Conservation (phyloP, 139 green algal genomes). For the Limnomonas spitsbergensis region DNA sequence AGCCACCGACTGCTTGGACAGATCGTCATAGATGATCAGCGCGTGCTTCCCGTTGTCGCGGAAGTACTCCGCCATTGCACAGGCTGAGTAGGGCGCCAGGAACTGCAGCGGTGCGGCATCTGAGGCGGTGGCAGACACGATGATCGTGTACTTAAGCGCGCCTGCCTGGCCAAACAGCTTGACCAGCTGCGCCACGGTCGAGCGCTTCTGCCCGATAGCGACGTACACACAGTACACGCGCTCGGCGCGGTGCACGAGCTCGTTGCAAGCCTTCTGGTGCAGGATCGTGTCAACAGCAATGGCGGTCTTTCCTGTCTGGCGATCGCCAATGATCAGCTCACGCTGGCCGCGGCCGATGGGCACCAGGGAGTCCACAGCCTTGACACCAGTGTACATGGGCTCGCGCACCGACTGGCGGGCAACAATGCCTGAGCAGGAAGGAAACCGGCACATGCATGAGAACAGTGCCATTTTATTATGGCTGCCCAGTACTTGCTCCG, state of each 20-base stretch:
- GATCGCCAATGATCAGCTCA: slow-evolving; percentile 90
- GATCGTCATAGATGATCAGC: slow-evolving; percentile 88
- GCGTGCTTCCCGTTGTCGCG: slow-evolving; percentile 74
- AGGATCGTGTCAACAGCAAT: slow-evolving; percentile 86
- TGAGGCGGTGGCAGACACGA: slow-evolving; percentile 84
- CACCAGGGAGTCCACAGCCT: slow-evolving; percentile 78
- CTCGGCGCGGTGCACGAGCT: slow-evolving; percentile 52
- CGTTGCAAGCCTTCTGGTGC: slow-evolving; percentile 63
- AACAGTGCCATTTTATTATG: no score
- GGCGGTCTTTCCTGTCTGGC: slow-evolving; percentile 88
- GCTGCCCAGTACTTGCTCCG: no score
- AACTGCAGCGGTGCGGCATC: slow-evolving; percentile 87
- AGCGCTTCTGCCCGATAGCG: slow-evolving; percentile 83
- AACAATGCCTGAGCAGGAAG: slow-evolving; percentile 39
- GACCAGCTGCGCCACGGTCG: slow-evolving; percentile 79
- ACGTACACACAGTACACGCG: slow-evolving; percentile 89
- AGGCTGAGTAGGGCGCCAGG: slow-evolving; percentile 87
- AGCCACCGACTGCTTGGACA: slow-evolving; percentile 87
- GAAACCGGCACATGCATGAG: no score
- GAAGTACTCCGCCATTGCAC: slow-evolving; percentile 85
- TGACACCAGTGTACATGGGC: slow-evolving; percentile 68
- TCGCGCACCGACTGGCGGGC: slow-evolving; percentile 56
- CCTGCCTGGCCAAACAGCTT: slow-evolving; percentile 59
- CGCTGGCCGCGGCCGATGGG: slow-evolving; percentile 87
- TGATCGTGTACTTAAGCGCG: slow-evolving; percentile 77